These are phyloP conservation scores for Hortiboletus rubellus DNA, from an alignment of 1,284 basidiomycete genomes.

Conservation along the genomic window DNA sequence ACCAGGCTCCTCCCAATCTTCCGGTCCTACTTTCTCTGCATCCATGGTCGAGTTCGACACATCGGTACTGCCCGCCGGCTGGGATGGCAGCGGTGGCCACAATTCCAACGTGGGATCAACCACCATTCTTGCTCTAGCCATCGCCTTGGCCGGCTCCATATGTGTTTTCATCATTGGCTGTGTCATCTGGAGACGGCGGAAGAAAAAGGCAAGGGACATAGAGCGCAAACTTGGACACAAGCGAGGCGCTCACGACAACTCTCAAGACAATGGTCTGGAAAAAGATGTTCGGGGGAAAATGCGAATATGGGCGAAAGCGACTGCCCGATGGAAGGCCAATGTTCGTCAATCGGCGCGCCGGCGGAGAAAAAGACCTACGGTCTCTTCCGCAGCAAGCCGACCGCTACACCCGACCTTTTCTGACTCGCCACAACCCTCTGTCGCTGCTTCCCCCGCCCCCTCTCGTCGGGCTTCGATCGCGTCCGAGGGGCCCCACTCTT, in stretches of 20 bases:
- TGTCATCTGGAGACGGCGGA: slow-evolving; percentile 57
- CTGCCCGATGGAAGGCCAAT: slow-evolving; percentile 63
- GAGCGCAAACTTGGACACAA: slow-evolving; percentile 23
- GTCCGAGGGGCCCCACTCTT: neutral
- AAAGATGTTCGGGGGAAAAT: slow-evolving; percentile 50
- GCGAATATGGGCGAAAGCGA: slow-evolving; percentile 60
- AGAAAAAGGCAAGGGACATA: slow-evolving; percentile 34
- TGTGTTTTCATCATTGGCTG: slow-evolving; percentile 55
- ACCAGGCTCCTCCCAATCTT: slow-evolving; percentile 23
- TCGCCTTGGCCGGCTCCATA: slow-evolving; percentile 58
- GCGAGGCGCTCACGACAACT: slow-evolving; percentile 23
- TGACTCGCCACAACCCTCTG: slow-evolving; percentile 8
- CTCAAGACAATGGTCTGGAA: slow-evolving; percentile 38
- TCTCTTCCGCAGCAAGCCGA: slow-evolving; percentile 22
- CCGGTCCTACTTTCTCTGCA: slow-evolving; percentile 18
- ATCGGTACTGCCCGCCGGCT: slow-evolving; percentile 54
- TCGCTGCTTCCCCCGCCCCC: neutral
- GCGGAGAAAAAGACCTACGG: slow-evolving; percentile 45
- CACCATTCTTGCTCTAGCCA: slow-evolving; percentile 59
- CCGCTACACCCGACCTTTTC: slow-evolving; percentile 20
- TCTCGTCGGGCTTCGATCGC: slow-evolving; percentile 19
- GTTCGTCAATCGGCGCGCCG: slow-evolving; percentile 56
- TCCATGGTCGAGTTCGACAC: slow-evolving; percentile 33
- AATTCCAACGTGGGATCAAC: slow-evolving; percentile 38
- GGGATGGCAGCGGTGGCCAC: slow-evolving; percentile 37